Evolutionary conservation across 2,329 filamentous ascomycete genomes (phyloP).

Genomic region (Microascus cirrosus): DNA sequence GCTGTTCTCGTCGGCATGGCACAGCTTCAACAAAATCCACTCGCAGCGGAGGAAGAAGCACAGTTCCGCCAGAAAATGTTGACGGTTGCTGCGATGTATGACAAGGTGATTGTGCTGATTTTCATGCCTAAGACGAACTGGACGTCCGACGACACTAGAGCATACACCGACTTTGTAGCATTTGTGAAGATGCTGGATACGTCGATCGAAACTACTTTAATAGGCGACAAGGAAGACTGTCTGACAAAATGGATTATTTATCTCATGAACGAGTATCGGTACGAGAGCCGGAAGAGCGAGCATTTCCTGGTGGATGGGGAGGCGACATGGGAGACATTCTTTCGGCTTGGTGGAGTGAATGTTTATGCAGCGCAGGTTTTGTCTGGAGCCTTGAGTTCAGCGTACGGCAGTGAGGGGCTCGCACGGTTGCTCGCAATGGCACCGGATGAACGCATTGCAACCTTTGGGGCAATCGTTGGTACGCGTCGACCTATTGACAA

Average conservation of each 20-base stretch:
- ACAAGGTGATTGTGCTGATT: conserved; percentile 56
- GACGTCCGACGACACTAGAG: conserved; percentile 26
- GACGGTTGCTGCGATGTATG: conserved; percentile 47
- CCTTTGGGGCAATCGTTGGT: conserved; percentile 16
- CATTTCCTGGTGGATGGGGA: conserved; percentile 25
- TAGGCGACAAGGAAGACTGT: conserved; percentile 36
- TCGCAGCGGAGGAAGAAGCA: conserved; percentile 29
- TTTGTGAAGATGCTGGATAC: conserved; percentile 32
- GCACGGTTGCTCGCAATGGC: conserved; percentile 19
- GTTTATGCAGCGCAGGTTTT: conserved; percentile 22
- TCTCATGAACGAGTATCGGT: conserved; percentile 34
- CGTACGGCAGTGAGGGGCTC: conserved; percentile 16
- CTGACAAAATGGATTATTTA: conserved; percentile 44
- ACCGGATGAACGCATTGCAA: conserved; percentile 11
- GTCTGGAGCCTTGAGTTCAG: conserved; percentile 13
- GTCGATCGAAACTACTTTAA: conserved; percentile 28
- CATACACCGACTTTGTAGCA: conserved; percentile 36
- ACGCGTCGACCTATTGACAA: conserved; percentile 4
- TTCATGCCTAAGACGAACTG: conserved; percentile 38
- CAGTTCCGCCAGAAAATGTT: conserved; percentile 44
- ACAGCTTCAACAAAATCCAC: conserved; percentile 57
- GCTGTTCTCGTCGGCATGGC: conserved; percentile 62
- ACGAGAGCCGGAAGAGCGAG: conserved; percentile 15
- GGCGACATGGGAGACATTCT: conserved; percentile 25
- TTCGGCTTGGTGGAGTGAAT: conserved; percentile 23